These are phyloP conservation scores for Prototheca cutis DNA, from an alignment of 163 green algal genomes.

Conservation along the genomic window DNA sequence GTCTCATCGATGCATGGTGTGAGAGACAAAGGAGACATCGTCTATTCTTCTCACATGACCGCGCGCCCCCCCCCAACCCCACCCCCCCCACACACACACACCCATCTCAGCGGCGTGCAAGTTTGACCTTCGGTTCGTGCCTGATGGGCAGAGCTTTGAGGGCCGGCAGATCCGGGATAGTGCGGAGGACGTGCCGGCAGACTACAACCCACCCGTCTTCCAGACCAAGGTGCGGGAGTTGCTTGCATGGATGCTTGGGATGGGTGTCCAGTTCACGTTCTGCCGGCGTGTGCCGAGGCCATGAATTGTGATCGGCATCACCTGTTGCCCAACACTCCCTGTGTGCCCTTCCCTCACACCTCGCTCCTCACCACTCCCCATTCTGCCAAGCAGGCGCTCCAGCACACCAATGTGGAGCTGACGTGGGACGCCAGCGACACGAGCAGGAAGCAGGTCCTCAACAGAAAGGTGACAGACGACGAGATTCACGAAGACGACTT, in stretches of 20 bases:
- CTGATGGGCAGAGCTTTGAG: constrained; percentile 52
- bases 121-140: constrained; percentile 91
- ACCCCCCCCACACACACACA: background rate
- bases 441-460: constrained; percentile 54
- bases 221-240: constrained; percentile 36
- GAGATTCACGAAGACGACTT: constrained; percentile 80
- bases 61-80: background rate
- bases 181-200: constrained; percentile 46
- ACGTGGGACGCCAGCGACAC: constrained; percentile 86
- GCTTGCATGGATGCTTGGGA: too few relatives aligned
- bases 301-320: background rate
- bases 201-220: constrained; percentile 68
- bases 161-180: constrained; percentile 47
- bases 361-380: background rate
- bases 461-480: constrained; percentile 56
- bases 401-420: constrained; percentile 84
- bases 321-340: background rate
- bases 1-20: background rate
- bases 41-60: too few relatives aligned
- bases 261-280: too few relatives aligned
- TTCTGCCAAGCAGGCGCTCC: constrained; percentile 50
- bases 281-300: too few relatives aligned
- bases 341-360: background rate
- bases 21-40: too few relatives aligned
- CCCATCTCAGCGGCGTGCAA: constrained; percentile 48